phyloP scores from a whole-genome alignment of 1,284 basidiomycete genomes.

The Rhodotorula mucilaginosa region DNA sequence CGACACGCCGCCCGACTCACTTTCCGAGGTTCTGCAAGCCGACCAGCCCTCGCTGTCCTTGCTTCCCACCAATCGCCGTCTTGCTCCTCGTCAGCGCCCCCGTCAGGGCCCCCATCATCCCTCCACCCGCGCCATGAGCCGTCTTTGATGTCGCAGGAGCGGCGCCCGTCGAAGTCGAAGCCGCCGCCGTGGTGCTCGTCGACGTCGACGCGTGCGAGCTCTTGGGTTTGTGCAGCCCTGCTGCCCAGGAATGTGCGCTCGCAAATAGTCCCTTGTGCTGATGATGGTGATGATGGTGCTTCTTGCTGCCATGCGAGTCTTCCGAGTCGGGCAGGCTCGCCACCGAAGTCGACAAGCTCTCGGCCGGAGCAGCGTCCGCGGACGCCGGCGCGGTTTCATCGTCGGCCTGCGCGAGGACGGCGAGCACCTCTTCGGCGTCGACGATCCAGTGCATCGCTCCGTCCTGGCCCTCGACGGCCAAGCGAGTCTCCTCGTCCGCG shows the following conservation, averaged over 20 bases:
- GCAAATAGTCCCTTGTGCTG: conserved; percentile 14
- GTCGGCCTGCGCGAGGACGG: conserved; percentile 35
- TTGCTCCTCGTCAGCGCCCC: conserved; percentile 35
- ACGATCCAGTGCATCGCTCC: conserved; percentile 43
- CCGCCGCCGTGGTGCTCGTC: not conserved
- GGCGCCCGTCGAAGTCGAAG: not conserved
- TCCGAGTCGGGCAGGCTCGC: conserved; percentile 1
- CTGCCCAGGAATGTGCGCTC: conserved; percentile 7
- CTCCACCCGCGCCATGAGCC: not conserved
- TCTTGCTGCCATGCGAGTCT: conserved; percentile 6
- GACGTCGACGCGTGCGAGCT: not conserved
- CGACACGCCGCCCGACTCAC: conserved; percentile 13
- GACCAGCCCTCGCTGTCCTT: conserved; percentile 26
- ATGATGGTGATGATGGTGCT: conserved; percentile 1
- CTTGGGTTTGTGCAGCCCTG: conserved; percentile 15
- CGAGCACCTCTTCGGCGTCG: conserved; percentile 30
- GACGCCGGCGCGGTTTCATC: conserved; percentile 9
- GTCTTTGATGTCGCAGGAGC: not conserved
- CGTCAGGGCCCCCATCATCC: conserved; percentile 12
- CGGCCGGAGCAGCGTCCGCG: not conserved
- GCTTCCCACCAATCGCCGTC: not conserved
- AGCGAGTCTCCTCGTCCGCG: conserved; percentile 29
- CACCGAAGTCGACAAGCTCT: not conserved
- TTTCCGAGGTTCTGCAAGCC: conserved; percentile 39
- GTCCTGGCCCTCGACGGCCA: conserved; percentile 46